These are phyloP conservation scores for Cinchona pubescens DNA, from an alignment of 257 asterid species.

Conservation along the genomic window DNA sequence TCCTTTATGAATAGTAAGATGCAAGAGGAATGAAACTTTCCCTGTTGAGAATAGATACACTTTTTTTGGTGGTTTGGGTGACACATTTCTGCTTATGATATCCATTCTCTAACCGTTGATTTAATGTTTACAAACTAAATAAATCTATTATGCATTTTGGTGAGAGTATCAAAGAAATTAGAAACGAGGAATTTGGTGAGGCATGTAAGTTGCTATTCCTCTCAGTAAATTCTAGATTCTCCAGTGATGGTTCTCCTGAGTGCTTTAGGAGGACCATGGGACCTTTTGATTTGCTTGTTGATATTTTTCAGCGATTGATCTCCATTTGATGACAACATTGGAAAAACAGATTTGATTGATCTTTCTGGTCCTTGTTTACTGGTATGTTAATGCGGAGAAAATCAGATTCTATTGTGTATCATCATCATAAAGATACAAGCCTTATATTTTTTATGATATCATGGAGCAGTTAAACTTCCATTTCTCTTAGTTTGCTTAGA, in stretches of 20 bases:
- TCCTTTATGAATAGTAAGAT: not conserved
- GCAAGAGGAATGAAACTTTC: too few species aligned
- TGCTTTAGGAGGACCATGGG: too few species aligned
- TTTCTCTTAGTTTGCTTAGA: not conserved
- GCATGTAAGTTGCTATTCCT: slow-evolving; percentile 62
- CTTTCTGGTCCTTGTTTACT: slow-evolving; percentile 80
- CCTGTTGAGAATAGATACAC: too few species aligned
- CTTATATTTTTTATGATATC: too few species aligned
- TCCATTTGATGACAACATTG: too few species aligned
- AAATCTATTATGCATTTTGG: slow-evolving; percentile 97
- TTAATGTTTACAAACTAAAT: slow-evolving; percentile 50
- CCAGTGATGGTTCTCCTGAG: not conserved
- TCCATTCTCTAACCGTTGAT: slow-evolving; percentile 1
- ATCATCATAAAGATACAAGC: too few species aligned
- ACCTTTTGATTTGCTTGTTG: not conserved
- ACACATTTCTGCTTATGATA: not conserved
- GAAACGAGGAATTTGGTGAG: slow-evolving; percentile 95
- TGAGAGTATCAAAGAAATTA: slow-evolving; percentile 92
- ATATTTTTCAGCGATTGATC: not conserved
- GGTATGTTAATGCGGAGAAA: slow-evolving; percentile 38
- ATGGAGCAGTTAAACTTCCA: not conserved
- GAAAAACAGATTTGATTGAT: too few species aligned
- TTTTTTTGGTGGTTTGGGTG: too few species aligned
- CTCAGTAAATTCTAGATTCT: not conserved
- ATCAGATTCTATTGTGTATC: too few species aligned